Evolutionary conservation across 2,329 filamentous ascomycete species (phyloP).

Genomic region (Oidium heveae): DNA sequence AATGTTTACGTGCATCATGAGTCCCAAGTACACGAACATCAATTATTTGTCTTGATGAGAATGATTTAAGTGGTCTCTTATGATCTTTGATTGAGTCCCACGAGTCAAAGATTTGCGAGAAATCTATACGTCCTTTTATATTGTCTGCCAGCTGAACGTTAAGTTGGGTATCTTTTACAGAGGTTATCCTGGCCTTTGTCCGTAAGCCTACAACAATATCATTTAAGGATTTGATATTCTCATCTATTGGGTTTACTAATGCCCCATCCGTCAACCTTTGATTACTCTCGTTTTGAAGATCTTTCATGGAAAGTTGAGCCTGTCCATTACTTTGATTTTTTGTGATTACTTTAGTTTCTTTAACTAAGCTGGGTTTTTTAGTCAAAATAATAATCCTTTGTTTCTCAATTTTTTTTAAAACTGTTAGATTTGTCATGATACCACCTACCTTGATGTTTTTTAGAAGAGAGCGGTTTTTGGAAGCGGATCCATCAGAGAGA

Average conservation of each 20-base stretch:
- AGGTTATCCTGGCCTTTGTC: slow-evolving; percentile 54
- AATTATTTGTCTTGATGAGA: slow-evolving; percentile 45
- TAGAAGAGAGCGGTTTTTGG: slow-evolving; percentile 52
- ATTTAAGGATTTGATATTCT: slow-evolving; percentile 33
- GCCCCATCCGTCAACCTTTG: slow-evolving; percentile 13
- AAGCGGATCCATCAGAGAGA: slow-evolving; percentile 57
- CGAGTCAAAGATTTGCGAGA: slow-evolving; percentile 69
- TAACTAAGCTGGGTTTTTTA: slow-evolving; percentile 60
- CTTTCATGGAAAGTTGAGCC: slow-evolving; percentile 36
- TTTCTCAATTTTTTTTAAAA: slow-evolving; percentile 64
- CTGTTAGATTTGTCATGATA: slow-evolving; percentile 53
- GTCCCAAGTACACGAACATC: slow-evolving; percentile 59
- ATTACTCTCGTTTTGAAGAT: slow-evolving; percentile 22
- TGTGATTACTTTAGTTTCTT: slow-evolving; percentile 43
- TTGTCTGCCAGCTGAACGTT: slow-evolving; percentile 77
- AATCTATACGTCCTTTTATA: slow-evolving; percentile 75
- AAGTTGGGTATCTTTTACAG: slow-evolving; percentile 72
- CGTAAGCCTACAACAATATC: slow-evolving; percentile 51
- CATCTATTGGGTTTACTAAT: slow-evolving; percentile 38
- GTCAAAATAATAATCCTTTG: slow-evolving; percentile 53
- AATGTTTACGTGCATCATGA: slow-evolving; percentile 73
- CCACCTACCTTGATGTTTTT: slow-evolving; percentile 71
- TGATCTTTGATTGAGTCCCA: slow-evolving; percentile 71
- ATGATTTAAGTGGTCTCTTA: slow-evolving; percentile 54
- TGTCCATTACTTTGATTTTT: slow-evolving; percentile 45